These are phyloP conservation scores for Phaseolus lunatus DNA, from an alignment of 306 rosid genomes.

Conservation along the genomic window DNA sequence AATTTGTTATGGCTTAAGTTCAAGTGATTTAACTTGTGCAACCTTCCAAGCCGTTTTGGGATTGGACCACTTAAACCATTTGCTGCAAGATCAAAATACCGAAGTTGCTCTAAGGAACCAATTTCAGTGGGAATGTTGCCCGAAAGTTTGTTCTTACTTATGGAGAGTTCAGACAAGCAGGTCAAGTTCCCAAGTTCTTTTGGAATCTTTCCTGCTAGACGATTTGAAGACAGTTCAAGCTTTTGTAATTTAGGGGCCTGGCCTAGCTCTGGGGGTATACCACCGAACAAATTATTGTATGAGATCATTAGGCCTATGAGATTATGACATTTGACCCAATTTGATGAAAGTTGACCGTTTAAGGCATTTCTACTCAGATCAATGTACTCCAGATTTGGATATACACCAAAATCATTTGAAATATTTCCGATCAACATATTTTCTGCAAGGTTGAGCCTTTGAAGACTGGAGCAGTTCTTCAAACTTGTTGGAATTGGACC, in stretches of 20 bases:
- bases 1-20: conserved; percentile 45
- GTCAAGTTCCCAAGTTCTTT: conserved; percentile 47
- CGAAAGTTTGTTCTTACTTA: conserved; percentile 36
- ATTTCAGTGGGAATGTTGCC: conserved; percentile 43
- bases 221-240: conserved; percentile 50
- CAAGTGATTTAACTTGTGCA: neutral
- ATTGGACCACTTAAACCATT: conserved; percentile 43
- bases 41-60: conserved; percentile 20
- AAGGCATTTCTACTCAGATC: conserved; percentile 44
- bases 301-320: conserved; percentile 27
- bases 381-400: conserved; percentile 40
- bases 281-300: conserved; percentile 37
- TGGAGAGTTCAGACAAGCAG: conserved; percentile 1
- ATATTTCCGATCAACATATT: conserved; percentile 52
- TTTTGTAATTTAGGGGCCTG: conserved; percentile 18
- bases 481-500: conserved; percentile 46
- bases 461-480: conserved; percentile 42
- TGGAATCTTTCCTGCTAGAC: conserved; percentile 51
- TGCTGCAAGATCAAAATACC: conserved; percentile 1
- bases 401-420: conserved; percentile 48
- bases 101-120: conserved; percentile 25
- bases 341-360: conserved; percentile 38
- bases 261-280: conserved; percentile 45
- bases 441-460: conserved; percentile 44
- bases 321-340: conserved; percentile 26